Evolutionary conservation across 192 early-diverging fungal species (phyloP).

Genomic region (Entophlyctis luteolus): DNA sequence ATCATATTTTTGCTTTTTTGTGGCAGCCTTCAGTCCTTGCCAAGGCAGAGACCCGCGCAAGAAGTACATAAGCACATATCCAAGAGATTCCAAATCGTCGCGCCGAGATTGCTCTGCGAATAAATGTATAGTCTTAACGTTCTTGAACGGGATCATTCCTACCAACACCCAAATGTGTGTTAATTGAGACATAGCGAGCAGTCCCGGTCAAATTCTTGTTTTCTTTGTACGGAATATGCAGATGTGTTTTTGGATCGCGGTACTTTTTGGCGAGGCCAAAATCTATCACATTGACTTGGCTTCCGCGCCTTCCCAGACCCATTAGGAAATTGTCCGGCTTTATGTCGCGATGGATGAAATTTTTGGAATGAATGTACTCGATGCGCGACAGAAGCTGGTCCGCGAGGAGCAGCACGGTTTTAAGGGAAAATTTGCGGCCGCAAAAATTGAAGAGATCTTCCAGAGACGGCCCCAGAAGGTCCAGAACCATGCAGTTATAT

Average conservation of each 20-base stretch:
- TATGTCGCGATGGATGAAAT: conserved; percentile 63
- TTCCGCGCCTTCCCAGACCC: conserved; percentile 56
- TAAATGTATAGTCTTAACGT: neutral
- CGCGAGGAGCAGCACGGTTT: conserved; percentile 58
- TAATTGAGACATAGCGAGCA: conserved; percentile 57
- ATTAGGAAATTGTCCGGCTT: conserved; percentile 64
- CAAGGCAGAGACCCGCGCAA: conserved; percentile 84
- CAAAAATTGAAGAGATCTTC: conserved; percentile 66
- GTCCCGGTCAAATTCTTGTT: conserved; percentile 65
- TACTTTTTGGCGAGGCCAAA: conserved; percentile 66
- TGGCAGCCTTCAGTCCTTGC: conserved; percentile 86
- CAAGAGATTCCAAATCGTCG: conserved; percentile 86
- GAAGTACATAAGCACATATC: conserved; percentile 90
- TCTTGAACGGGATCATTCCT: neutral
- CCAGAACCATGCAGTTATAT: conserved; percentile 63
- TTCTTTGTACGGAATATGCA: conserved; percentile 64
- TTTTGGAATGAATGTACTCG: conserved; percentile 63
- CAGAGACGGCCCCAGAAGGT: conserved; percentile 54
- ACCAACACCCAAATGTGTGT: conserved; percentile 61
- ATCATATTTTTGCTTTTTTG: conserved; percentile 92
- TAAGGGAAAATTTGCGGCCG: conserved; percentile 56
- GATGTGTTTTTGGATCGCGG: conserved; percentile 54
- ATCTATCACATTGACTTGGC: conserved; percentile 62
- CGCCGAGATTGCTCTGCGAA: conserved; percentile 77
- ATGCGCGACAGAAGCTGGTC: conserved; percentile 62